A percentile compares a stretch with the other conserved stretches of the same genome.
Conservation (phyloP, 805 yeast genomes). For the Torulaspora maleeae region DNA sequence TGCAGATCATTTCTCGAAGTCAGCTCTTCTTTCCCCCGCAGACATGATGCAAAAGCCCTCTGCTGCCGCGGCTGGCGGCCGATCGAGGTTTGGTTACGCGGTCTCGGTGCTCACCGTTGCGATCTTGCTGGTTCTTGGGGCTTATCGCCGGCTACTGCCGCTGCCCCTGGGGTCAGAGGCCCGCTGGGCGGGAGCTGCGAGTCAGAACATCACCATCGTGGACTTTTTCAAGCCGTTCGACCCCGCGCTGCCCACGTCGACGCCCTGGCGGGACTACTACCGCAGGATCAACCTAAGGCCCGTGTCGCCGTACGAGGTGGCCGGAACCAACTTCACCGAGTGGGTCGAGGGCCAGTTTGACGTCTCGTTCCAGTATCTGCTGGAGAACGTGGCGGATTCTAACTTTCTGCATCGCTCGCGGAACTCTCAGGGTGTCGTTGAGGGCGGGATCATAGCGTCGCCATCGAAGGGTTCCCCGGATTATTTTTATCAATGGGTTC, state of each 20-base stretch:
- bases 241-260: conserved; percentile 11
- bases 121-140: conserved; percentile 6
- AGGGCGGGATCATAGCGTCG: conserved; percentile 80
- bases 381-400: conserved; percentile 47
- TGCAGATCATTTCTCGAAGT: too few relatives aligned
- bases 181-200: background rate
- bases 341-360: conserved; percentile 45
- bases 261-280: conserved; percentile 7
- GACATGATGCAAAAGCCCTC: background rate
- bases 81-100: background rate
- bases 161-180: background rate
- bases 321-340: conserved; percentile 35
- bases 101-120: conserved; percentile 3
- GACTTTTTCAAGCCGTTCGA: conserved; percentile 16
- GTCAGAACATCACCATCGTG: conserved; percentile 9
- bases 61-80: background rate
- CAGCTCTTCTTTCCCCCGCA: too few relatives aligned
- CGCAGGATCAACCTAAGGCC: conserved; percentile 15
- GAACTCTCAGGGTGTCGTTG: conserved; percentile 39
- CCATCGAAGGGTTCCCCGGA: conserved; percentile 70
- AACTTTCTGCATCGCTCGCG: conserved; percentile 24
- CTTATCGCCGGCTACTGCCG: conserved; percentile 9
- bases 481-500: conserved; percentile 84
- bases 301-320: conserved; percentile 12
- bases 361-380: conserved; percentile 40